Evolutionary conservation across 2,329 filamentous ascomycete species (phyloP).

Genomic region (Alternaria sp.): DNA sequence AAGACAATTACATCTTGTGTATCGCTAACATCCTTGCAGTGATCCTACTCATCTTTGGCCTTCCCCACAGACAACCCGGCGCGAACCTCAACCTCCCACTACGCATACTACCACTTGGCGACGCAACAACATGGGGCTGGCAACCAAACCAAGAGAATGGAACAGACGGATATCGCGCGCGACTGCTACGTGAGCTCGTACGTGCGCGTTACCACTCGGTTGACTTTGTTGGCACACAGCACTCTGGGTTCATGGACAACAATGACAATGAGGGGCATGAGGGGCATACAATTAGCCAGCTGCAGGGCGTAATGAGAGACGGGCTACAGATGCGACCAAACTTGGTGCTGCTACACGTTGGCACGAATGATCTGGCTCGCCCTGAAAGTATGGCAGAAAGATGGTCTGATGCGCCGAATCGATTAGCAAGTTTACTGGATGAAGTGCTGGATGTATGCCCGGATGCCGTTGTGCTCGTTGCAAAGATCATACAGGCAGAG

Average conservation of each 20-base stretch:
- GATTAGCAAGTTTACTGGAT: constrained; percentile 47
- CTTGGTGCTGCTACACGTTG: constrained; percentile 35
- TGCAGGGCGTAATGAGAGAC: constrained; percentile 24
- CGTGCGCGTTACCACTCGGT: constrained; percentile 26
- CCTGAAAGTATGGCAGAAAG: constrained; percentile 20
- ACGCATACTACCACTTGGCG: constrained; percentile 37
- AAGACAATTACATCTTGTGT: neutral
- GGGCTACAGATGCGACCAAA: constrained; percentile 32
- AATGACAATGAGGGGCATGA: constrained; percentile 47
- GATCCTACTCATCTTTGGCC: constrained; percentile 10
- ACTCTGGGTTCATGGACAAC: constrained; percentile 45
- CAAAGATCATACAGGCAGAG: constrained; percentile 43
- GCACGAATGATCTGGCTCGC: constrained; percentile 35
- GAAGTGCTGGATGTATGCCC: constrained; percentile 39
- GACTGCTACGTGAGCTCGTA: constrained; percentile 37
- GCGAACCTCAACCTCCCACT: constrained; percentile 20
- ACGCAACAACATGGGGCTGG: constrained; percentile 46
- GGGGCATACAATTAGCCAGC: constrained; percentile 43
- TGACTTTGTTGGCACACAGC: constrained; percentile 45
- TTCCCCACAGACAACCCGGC: constrained; percentile 8
- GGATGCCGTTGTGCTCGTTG: constrained; percentile 50
- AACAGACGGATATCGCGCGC: constrained; percentile 52
- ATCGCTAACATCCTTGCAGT: constrained; percentile 16
- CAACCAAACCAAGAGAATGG: constrained; percentile 26
- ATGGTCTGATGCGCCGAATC: constrained; percentile 40